Evolutionary conservation across 768 basidiomycete species (phyloP).

Genomic region (Boletus subcaerulescens): DNA sequence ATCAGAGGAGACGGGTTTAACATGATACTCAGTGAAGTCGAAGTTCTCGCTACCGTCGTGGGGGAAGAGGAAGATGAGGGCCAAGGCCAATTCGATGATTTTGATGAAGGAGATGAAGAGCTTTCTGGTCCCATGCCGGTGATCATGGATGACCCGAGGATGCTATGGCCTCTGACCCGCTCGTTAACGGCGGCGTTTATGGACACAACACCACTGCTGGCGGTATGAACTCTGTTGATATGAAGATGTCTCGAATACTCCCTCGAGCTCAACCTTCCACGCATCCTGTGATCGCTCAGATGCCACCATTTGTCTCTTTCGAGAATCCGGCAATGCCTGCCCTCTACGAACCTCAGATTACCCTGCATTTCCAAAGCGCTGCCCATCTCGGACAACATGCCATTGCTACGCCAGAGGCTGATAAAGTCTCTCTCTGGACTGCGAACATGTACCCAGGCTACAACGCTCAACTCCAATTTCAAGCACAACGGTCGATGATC

Average conservation of each 20-base stretch:
- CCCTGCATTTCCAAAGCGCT: conserved; percentile 27
- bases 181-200: conserved; percentile 34
- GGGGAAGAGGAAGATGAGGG: conserved; percentile 58
- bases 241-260: conserved; percentile 26
- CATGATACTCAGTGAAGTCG: conserved; percentile 68
- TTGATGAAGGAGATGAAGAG: conserved; percentile 44
- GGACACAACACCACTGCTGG: conserved; percentile 29
- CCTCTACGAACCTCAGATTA: conserved; percentile 40
- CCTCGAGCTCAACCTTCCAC: conserved; percentile 18
- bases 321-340: conserved; percentile 53
- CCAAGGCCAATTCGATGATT: conserved; percentile 34
- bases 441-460: conserved; percentile 30
- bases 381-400: conserved; percentile 22
- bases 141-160: conserved; percentile 34
- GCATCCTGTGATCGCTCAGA: conserved; percentile 47
- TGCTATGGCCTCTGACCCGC: conserved; percentile 17
- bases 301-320: conserved; percentile 41
- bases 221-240: conserved; percentile 30
- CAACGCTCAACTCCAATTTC: conserved; percentile 24
- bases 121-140: conserved; percentile 26
- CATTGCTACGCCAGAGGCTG: conserved; percentile 16
- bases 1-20: conserved; percentile 67
- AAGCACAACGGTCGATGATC: conserved; percentile 37
- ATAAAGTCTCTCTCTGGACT: conserved; percentile 32
- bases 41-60: conserved; percentile 51